Percentiles rank a stretch among this genome's conserved stretches.
Conservation (phyloP, 1,284 basidiomycete species). For the Sphaerobolus stellatus region DNA sequence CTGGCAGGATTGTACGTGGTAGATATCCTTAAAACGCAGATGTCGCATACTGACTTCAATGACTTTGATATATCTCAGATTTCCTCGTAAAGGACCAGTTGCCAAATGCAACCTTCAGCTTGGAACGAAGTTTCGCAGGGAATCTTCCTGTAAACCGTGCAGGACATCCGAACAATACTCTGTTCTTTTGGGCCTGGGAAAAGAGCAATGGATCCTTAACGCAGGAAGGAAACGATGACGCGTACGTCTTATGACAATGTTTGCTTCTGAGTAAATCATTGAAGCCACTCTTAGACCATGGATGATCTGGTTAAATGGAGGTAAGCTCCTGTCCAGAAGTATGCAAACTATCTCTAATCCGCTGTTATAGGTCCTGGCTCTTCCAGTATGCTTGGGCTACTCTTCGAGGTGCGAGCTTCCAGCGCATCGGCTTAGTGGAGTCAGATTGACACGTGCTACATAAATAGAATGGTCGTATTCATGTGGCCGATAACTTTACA, state of each 20-base stretch:
- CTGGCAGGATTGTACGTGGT: constrained; percentile 66
- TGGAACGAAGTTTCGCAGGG: constrained; percentile 61
- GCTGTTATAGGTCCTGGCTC: constrained; percentile 55
- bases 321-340: constrained; percentile 21
- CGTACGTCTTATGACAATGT: neutral
- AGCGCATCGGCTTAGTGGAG: neutral
- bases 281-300: constrained; percentile 39
- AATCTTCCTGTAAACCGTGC: constrained; percentile 63
- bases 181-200: constrained; percentile 74
- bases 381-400: constrained; percentile 62
- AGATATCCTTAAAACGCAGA: neutral
- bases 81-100: constrained; percentile 55
- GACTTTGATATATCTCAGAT: constrained; percentile 14
- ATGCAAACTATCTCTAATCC: neutral
- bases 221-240: constrained; percentile 24
- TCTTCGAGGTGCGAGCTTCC: constrained; percentile 54
- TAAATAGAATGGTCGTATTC: constrained; percentile 64
- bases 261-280: neutral
- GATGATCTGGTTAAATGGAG: constrained; percentile 76
- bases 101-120: constrained; percentile 61
- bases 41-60: too few species aligned
- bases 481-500: constrained; percentile 49
- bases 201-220: constrained; percentile 60
- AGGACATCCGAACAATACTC: constrained; percentile 69
- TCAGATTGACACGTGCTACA: neutral